These are phyloP conservation scores for Funneliformis geosporum DNA, from an alignment of 192 early-diverging fungal species.

Conservation along the genomic window DNA sequence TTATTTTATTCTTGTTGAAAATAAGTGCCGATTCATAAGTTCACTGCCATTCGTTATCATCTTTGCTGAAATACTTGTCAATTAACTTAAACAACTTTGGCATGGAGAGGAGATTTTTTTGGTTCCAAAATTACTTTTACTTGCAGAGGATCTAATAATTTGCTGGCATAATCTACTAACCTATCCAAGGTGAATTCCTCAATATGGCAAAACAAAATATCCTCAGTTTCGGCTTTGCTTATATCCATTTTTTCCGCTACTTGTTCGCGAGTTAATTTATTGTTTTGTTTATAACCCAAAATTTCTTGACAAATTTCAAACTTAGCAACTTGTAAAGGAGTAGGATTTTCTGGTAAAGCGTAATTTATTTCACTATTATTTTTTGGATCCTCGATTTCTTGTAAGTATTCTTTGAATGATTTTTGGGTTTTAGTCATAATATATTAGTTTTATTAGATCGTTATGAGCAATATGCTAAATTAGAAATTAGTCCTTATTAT, in stretches of 20 bases:
- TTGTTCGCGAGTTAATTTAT: neutral
- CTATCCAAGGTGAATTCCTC: neutral
- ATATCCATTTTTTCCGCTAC: neutral
- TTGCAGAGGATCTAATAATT: neutral
- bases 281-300: neutral
- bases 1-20: constrained; percentile 3
- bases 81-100: constrained; percentile 10
- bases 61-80: neutral
- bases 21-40: neutral
- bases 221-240: neutral
- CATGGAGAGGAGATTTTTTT: too few species aligned
- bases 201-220: neutral
- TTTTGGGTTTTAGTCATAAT: too few species aligned
- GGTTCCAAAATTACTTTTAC: neutral
- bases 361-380: neutral
- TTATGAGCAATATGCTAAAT: too few species aligned
- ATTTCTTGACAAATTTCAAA: constrained; percentile 8
- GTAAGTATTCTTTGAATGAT: neutral
- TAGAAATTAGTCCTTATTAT: too few species aligned
- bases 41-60: constrained; percentile 10
- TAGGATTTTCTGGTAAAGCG: neutral
- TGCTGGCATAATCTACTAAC: constrained; percentile 1
- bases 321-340: neutral
- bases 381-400: neutral
- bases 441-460: too few species aligned